A percentile compares a stretch with the other conserved stretches of the same genome.
Evolutionary conservation across 1,284 basidiomycete genomes (phyloP).

Genomic region (Malassezia arunalokei): DNA sequence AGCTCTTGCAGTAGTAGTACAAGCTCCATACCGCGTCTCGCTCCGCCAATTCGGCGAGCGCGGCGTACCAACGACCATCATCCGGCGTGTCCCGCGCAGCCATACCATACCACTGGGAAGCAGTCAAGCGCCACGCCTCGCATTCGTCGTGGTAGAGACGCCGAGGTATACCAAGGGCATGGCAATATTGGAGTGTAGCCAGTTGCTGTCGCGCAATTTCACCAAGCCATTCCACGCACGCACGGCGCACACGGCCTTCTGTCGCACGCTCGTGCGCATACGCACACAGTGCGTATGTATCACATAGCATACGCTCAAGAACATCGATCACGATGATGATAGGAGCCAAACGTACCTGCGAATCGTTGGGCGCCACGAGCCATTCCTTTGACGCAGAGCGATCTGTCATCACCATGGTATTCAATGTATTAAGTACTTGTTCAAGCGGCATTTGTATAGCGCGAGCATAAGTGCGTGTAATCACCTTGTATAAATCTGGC

Average conservation of each 20-base stretch:
- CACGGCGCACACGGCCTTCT: constrained; percentile 60
- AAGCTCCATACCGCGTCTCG: constrained; percentile 68
- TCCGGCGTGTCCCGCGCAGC: constrained; percentile 79
- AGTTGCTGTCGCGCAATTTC: constrained; percentile 89
- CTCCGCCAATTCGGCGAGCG: constrained; percentile 76
- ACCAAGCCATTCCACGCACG: constrained; percentile 90
- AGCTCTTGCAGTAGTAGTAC: constrained; percentile 93
- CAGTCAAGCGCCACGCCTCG: constrained; percentile 78
- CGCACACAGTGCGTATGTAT: constrained; percentile 86
- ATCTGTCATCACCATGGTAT: not conserved
- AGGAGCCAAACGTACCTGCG: not conserved
- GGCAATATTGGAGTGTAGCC: constrained; percentile 56
- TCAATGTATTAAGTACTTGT: not conserved
- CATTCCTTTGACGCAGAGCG: not conserved
- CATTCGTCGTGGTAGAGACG: constrained; percentile 16
- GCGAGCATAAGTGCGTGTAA: not conserved
- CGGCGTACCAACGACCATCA: constrained; percentile 81
- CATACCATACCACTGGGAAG: constrained; percentile 80
- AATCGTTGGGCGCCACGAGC: not conserved
- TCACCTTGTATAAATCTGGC: constrained; percentile 9
- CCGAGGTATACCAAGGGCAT: constrained; percentile 2
- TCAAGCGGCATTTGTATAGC: not conserved
- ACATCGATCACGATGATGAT: not conserved
- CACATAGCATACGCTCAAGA: constrained; percentile 65
- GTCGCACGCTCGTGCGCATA: constrained; percentile 70